Conservation (phyloP, 75 land plant genomes). For the Larix kaempferi region DNA sequence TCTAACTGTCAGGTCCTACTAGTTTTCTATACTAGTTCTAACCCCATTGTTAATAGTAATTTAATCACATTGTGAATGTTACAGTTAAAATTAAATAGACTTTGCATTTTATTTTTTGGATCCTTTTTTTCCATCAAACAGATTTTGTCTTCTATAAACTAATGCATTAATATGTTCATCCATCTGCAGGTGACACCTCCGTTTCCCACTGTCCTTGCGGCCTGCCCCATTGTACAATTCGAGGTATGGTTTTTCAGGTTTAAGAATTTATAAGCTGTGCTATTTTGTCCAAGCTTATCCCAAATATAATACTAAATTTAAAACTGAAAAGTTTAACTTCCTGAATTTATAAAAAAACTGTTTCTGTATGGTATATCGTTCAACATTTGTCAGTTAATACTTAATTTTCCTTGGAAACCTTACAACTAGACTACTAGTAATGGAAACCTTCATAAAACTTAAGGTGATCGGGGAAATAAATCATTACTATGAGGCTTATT, state of each 20-base stretch:
- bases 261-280: not conserved
- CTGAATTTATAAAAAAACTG: not conserved
- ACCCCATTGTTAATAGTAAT: too few species aligned
- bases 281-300: not conserved
- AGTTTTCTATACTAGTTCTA: too few species aligned
- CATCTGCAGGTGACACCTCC: slow-evolving; percentile 86
- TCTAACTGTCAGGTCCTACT: too few species aligned
- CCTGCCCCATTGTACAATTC: slow-evolving; percentile 79
- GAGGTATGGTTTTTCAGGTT: slow-evolving; percentile 45
- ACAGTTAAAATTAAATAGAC: too few species aligned
- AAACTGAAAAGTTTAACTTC: not conserved
- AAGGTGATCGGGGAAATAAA: not conserved
- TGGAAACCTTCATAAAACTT: not conserved
- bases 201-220: slow-evolving; percentile 66
- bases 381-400: too few species aligned
- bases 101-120: too few species aligned
- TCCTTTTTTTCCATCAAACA: too few species aligned
- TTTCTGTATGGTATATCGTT: not conserved
- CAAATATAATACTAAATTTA: not conserved
- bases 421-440: too few species aligned
- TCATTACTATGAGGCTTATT: not conserved
- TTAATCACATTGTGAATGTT: too few species aligned
- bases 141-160: too few species aligned
- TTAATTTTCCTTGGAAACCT: too few species aligned
- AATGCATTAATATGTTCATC: not conserved